phyloP scores from a whole-genome alignment of 352 stramenopile genomes.

The Phytophthora parvispora region DNA sequence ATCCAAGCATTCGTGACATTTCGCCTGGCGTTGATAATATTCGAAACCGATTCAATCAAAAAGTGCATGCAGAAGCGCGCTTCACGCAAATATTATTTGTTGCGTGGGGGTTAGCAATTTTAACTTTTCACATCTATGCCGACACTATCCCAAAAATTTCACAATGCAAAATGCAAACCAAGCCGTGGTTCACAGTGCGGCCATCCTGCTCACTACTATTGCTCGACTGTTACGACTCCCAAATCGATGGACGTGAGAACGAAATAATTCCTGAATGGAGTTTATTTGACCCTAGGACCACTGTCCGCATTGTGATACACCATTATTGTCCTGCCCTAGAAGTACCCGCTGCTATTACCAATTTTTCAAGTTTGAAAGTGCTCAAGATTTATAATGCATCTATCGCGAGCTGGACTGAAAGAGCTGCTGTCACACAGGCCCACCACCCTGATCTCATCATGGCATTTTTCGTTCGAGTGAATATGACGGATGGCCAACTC shows the following conservation, averaged over 20 bases:
- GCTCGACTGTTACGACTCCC: slow-evolving; percentile 29
- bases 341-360: slow-evolving; percentile 24
- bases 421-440: slow-evolving; percentile 15
- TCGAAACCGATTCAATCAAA: neutral
- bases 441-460: slow-evolving; percentile 23
- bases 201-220: neutral
- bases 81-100: neutral
- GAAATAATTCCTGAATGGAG: slow-evolving; percentile 21
- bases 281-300: slow-evolving; percentile 23
- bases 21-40: neutral
- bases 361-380: slow-evolving; percentile 21
- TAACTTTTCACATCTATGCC: neutral
- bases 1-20: neutral
- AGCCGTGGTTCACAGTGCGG: neutral
- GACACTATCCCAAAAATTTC: neutral
- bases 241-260: slow-evolving; percentile 1
- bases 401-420: slow-evolving; percentile 18
- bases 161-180: neutral
- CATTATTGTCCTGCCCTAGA: slow-evolving; percentile 43
- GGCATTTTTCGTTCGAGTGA: slow-evolving; percentile 32
- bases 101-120: neutral
- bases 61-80: neutral
- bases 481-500: slow-evolving; percentile 19
- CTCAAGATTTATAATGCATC: slow-evolving; percentile 47
- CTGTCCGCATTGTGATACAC: slow-evolving; percentile 30